Evolutionary conservation across 1,284 basidiomycete genomes (phyloP).

Genomic region (Boletus mariae): DNA sequence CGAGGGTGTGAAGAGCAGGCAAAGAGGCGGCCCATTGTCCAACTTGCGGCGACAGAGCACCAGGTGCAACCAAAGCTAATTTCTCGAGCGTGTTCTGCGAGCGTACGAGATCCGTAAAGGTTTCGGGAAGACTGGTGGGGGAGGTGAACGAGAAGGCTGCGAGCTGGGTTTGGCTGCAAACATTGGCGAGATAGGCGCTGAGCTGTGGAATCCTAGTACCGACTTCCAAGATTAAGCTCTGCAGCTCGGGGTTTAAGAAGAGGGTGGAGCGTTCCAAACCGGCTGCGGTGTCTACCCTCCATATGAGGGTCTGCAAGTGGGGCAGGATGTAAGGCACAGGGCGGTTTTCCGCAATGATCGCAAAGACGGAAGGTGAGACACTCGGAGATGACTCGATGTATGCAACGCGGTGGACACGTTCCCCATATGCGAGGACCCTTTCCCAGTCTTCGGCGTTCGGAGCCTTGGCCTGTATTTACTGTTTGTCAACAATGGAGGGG

Average conservation of each 20-base stretch:
- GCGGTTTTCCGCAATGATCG: slow-evolving; percentile 57
- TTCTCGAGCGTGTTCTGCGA: slow-evolving; percentile 58
- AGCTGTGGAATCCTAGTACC: slow-evolving; percentile 54
- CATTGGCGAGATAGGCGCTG: slow-evolving; percentile 55
- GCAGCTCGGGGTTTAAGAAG: slow-evolving; percentile 61
- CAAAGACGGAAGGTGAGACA: slow-evolving; percentile 60
- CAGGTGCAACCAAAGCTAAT: slow-evolving; percentile 64
- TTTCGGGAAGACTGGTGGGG: slow-evolving; percentile 62
- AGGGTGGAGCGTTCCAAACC: slow-evolving; percentile 59
- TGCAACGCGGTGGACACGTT: slow-evolving; percentile 60
- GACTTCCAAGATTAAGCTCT: slow-evolving; percentile 59
- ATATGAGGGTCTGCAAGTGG: slow-evolving; percentile 60
- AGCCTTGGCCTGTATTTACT: slow-evolving; percentile 45
- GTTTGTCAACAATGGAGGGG: slow-evolving; percentile 7
- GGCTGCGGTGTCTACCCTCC: slow-evolving; percentile 63
- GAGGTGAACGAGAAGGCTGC: slow-evolving; percentile 65
- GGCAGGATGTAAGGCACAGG: slow-evolving; percentile 64
- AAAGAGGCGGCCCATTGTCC: slow-evolving; percentile 66
- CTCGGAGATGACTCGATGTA: slow-evolving; percentile 66
- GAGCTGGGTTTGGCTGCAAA: slow-evolving; percentile 58
- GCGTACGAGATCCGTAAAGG: slow-evolving; percentile 60
- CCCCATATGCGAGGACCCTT: slow-evolving; percentile 57
- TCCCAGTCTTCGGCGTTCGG: slow-evolving; percentile 67
- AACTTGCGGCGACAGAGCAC: slow-evolving; percentile 60
- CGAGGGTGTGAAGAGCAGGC: slow-evolving; percentile 54